Base-by-base conservation (phyloP, 257 asterid species). In the Rehmannia glutinosa region DNA sequence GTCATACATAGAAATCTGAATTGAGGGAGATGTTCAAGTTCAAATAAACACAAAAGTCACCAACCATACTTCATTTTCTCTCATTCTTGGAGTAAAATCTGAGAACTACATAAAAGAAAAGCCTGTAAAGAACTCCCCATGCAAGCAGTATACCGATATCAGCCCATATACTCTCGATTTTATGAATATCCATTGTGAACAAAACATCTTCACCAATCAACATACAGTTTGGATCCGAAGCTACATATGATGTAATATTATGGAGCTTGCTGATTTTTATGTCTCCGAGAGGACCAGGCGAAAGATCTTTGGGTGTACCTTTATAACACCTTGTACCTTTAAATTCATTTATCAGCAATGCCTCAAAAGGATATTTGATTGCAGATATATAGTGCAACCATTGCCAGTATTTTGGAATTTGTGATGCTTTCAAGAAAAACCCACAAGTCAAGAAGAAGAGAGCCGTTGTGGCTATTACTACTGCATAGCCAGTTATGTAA, bases 361-460 rank as follows among this genome's bases (percentile, higher is more conserved):
- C 97, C 75, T 91, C 97, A 15, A 91, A 91, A 8, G 97, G 97
- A 73, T 91, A 91, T 69, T 91, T 91, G 73, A 91, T 91, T 21
- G 97, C 96, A 12, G 96, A 91, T 9, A 91, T 82, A 52, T 91
- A 88, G 67, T 91, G 95, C 55, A 86, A 79, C 97, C 97, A 91
- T 71, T 75, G 74, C 97, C 97, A 91, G 64, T 72, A 79, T 0
- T 7, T 5, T 0, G 96, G 97, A 24, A 91, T 88, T 24, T 84
- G 86, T 2, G 97, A 84, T 1, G 81, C 74, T 52, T 91, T 88
- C 83, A 88, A 64, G 93, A 91, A 91, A 73, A 91, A 91, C 0
- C 97, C 96, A 20, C 97, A 88, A 1, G 92, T 86, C 16, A 91
- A 77, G 87, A 91, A 88, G 83, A 91, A 91, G 27, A 91, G 91